Percentiles rank a stretch among this genome's conserved stretches.
Evolutionary conservation across 2,329 filamentous ascomycete genomes (phyloP).

Genomic region (Cladobotryum protrusum): DNA sequence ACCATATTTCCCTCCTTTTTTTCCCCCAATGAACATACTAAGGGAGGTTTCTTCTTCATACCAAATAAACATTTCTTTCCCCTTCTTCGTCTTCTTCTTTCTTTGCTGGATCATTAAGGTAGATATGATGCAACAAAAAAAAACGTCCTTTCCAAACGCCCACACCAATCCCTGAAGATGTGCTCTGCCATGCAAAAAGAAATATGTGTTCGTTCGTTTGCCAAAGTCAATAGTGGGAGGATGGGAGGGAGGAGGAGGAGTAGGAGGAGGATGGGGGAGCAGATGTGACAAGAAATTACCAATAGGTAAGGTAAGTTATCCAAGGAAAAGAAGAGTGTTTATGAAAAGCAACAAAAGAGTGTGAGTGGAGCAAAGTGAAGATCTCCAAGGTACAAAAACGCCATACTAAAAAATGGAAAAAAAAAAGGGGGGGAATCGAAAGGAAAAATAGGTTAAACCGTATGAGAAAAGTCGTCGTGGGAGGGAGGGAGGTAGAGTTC

Average conservation of each 20-base stretch:
- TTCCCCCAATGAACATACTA: not conserved
- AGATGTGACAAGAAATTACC: no score
- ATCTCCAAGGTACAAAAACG: conserved; percentile 2
- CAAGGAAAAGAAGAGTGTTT: not conserved
- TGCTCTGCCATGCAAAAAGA: no score
- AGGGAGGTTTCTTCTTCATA: not conserved
- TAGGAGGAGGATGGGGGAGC: no score
- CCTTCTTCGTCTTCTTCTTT: no score
- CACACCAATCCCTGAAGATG: no score
- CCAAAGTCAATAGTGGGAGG: no score
- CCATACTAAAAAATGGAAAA: conserved; percentile 1
- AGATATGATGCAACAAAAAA: not conserved
- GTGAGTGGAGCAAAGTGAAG: not conserved
- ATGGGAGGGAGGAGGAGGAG: no score
- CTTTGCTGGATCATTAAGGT: not conserved
- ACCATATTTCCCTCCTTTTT: no score
- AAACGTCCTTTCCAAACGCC: no score
- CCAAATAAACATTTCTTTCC: not conserved
- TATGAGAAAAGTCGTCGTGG: not conserved
- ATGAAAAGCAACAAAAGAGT: not conserved
- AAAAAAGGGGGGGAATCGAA: not conserved
- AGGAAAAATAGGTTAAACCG: not conserved
- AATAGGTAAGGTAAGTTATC: not conserved
- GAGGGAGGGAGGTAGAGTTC: not conserved
- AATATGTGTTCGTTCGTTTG: no score